Base-by-base conservation (phyloP, 108 stramenopile species). In the Nitzschia sp. region DNA sequence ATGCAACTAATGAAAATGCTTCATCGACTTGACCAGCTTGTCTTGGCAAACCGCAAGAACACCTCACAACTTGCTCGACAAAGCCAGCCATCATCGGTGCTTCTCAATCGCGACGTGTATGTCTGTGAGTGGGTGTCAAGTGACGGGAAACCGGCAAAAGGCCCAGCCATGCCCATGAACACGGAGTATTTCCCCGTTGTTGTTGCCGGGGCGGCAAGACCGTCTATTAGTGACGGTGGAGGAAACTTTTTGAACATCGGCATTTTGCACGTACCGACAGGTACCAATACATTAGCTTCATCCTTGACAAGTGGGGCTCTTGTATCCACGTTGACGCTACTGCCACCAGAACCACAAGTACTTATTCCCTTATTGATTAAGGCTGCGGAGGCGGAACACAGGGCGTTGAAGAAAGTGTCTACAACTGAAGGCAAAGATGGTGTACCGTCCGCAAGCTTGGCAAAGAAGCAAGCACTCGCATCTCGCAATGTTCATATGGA, bases 281-380 rank as follows among this genome's bases (percentile, higher is more conserved):
- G 67, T 29, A 82, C 71, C 53, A 55, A 58, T 21, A 56, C 62
- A 2, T 42, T 73, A 42, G 59, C 56, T 14, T 54, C 64, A 9
- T 65, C 72, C 15, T 39, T 61, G n/a, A 42, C 59, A 39, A 68
- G 66, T 10, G 57, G 38, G 24, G 15, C 24, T 12, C 56, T 68
- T 34, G 46, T 81, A 11, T 77, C 85, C 22, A 88, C 91, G n/a
- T 39, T 92, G 60, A 89, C 88, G 37, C 57, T 92, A 7, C 72
- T 92, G 17, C 91, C 91, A 51, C 91, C 91, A 43, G 91, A 92
- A 67, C 83, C 91, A 10, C 91, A 92, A 51, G 76, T 92, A 51
- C 66, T 92, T 10, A 61, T 92, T 10, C 91, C 91, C 26, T 51
- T 92, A 60, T 65, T 92, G 19, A 61, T 92, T 24, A 65, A 76